These are phyloP conservation scores for Alternaria arborescens DNA, from an alignment of 2,329 filamentous ascomycete species.

Conservation along the genomic window DNA sequence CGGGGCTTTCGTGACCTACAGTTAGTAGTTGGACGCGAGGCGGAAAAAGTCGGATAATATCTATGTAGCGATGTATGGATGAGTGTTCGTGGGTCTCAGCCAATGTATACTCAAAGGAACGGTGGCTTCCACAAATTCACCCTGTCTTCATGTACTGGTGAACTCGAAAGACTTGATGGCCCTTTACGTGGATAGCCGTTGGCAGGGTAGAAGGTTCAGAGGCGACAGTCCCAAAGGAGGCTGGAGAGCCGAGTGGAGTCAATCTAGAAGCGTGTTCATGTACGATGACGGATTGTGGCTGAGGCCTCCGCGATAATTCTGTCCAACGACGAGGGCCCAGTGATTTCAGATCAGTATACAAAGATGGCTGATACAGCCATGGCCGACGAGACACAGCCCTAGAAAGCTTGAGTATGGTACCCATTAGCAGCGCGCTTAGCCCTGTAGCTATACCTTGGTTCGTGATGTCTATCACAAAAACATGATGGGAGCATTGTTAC, in stretches of 20 bases:
- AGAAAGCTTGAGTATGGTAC: neutral
- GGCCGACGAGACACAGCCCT: neutral
- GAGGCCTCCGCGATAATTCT: neutral
- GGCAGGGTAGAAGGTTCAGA: neutral
- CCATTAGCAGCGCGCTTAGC: neutral
- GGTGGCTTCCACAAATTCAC: neutral
- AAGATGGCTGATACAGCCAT: neutral
- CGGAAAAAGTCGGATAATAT: neutral
- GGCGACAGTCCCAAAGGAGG: neutral
- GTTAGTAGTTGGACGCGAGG: neutral
- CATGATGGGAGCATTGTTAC: neutral
- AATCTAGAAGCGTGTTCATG: slow-evolving; percentile 9
- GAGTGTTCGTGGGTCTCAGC: neutral
- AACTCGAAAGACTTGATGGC: neutral
- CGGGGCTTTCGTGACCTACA: neutral
- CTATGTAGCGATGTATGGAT: neutral
- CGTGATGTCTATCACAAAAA: neutral
- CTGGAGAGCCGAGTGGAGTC: slow-evolving; percentile 1
- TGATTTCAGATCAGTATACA: neutral
- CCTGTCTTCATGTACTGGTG: neutral
- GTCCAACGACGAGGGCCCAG: neutral
- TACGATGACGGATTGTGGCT: slow-evolving; percentile 10
- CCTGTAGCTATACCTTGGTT: neutral
- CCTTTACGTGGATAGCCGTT: neutral
- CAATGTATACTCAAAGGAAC: neutral